A percentile compares a stretch with the other conserved stretches of the same genome.
phyloP scores from a whole-genome alignment of 306 rosid genomes.

The Castanea mollissima region DNA sequence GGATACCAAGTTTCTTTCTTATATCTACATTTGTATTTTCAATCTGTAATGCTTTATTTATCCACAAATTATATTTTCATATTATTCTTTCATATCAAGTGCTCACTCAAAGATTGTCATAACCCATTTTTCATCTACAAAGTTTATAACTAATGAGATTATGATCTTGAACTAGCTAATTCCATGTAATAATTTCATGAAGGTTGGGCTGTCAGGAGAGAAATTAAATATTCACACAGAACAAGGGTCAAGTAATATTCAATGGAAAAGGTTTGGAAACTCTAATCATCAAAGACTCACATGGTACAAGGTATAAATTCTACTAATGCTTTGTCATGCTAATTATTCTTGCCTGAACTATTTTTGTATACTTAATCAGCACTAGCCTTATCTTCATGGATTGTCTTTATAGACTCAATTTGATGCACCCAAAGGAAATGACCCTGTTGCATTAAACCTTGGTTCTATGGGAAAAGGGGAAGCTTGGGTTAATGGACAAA shows the following conservation, averaged over 20 bases:
- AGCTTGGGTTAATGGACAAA: no score
- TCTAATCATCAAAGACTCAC: conserved; percentile 35
- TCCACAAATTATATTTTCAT: no score
- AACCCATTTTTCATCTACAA: not conserved
- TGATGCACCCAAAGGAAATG: conserved; percentile 5
- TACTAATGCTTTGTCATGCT: not conserved
- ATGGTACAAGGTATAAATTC: conserved; percentile 48
- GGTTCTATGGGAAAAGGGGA: no score
- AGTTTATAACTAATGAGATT: not conserved
- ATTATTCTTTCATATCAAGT: no score
- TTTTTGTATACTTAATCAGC: not conserved
- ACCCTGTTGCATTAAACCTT: no score
- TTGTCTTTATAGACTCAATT: conserved; percentile 31
- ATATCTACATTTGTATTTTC: not conserved
- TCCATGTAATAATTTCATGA: not conserved
- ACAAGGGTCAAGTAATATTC: conserved; percentile 19
- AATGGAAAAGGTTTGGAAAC: conserved; percentile 35
- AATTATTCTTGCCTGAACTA: not conserved
- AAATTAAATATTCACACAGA: conserved; percentile 25
- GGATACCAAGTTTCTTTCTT: conserved; percentile 5
- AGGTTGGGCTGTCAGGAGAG: conserved; percentile 58
- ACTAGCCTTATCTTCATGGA: not conserved
- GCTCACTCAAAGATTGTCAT: no score
- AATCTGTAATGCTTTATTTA: not conserved
- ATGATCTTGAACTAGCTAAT: not conserved